Percentiles rank a stretch among this genome's conserved stretches.
phyloP scores from a whole-genome alignment of 805 yeast genomes.

The Wickerhamiella lipophila region DNA sequence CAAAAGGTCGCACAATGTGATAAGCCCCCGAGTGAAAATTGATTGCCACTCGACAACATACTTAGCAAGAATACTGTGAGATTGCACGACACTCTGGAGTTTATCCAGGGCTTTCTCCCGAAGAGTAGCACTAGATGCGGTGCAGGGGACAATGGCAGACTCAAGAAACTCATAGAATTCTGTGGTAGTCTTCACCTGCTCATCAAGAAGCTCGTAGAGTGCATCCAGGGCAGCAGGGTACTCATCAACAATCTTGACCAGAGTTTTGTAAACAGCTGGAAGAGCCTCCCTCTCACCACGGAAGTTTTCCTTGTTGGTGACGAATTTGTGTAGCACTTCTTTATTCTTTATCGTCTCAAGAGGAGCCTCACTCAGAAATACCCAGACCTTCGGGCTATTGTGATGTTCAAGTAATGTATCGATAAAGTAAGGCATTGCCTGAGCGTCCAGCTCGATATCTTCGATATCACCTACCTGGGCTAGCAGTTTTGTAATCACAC shows the following conservation, averaged over 20 bases:
- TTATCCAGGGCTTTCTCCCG: conserved; percentile 20
- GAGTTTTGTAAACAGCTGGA: background rate
- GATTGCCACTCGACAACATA: conserved; percentile 24
- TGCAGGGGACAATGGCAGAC: conserved; percentile 7
- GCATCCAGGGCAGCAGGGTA: conserved; percentile 8
- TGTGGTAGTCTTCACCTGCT: background rate
- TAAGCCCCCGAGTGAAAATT: conserved; percentile 57
- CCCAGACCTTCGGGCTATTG: conserved; percentile 7
- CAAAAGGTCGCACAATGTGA: conserved; percentile 58
- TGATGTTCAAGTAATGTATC: background rate
- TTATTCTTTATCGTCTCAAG: background rate
- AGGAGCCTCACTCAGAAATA: conserved; percentile 1
- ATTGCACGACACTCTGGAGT: conserved; percentile 39
- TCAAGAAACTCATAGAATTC: conserved; percentile 4
- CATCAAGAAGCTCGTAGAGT: background rate
- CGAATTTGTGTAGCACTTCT: conserved; percentile 1
- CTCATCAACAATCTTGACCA: conserved; percentile 6
- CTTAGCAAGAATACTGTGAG: conserved; percentile 10
- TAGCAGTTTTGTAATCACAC: background rate
- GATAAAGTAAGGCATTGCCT: background rate
- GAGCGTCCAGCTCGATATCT: conserved; percentile 10
- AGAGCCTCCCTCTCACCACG: background rate
- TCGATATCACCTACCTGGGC: conserved; percentile 9
- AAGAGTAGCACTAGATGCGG: background rate
- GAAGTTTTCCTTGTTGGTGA: background rate